Evolutionary conservation across 805 yeast species (phyloP), one percentile per base, ranked within the genome.

Genomic region (Candida golubevii): DNA sequence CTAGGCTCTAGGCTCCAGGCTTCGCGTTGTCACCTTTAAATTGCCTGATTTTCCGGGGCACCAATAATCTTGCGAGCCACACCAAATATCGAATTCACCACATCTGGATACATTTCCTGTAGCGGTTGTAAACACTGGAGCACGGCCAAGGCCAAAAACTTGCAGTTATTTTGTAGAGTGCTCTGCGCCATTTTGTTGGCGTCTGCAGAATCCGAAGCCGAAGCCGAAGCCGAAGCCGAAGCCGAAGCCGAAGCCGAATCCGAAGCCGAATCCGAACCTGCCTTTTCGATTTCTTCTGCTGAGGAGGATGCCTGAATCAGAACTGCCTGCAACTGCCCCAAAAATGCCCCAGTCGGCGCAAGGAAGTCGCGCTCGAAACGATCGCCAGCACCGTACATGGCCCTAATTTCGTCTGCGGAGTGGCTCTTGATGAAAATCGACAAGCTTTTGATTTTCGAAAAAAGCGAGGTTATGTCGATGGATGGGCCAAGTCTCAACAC

Each of bases 81-180:
- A 3, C 5, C 23, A 18, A 18, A 18, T 18, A 18, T 18, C 5
- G 23, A 18, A 18, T 18, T 5, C 23, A 18, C 23, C 23, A 3
- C 23, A 5, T 18, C 23, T 18, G 23, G 23, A 18, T 18, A 18
- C 23, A 18, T 18, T 29, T 4, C 32, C 32, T 29, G 32, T 12
- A 29, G 11, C 32, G 32, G 32, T 12, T 26, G 42, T 30, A 43
- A 35, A 27, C 9, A 38, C 31, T 43, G 42, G 39, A 35, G 46
- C 11, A 38, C 42, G 26, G 38, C 33, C 38, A 43, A 30, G 23
- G 65, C 59, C 29, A 68, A 59, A 46, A 61, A 69, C 45, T 56
- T 58, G 15, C 63, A 42, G 49, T 69, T 69, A 47, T 69, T 69
- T 11, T 47, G 38, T 33, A 68, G 41, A 0, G 63, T 54, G 10